Conservation (phyloP, 192 early-diverging fungal species). For the Coemansia sp. region DNA sequence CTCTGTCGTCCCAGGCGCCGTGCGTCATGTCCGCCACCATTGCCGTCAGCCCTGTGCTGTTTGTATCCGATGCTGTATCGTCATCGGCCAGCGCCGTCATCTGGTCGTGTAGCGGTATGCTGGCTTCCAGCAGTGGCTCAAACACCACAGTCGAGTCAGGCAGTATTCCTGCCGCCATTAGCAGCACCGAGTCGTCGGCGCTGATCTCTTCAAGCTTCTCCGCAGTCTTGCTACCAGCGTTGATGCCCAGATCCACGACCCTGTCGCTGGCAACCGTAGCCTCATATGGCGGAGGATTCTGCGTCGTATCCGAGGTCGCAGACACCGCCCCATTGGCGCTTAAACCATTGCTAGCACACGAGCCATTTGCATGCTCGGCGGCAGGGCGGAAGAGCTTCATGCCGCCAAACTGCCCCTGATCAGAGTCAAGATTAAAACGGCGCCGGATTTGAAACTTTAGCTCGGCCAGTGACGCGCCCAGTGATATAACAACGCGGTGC, state of each 20-base stretch:
- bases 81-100: neutral
- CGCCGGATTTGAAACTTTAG: constrained; percentile 18
- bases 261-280: neutral
- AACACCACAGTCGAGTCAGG: constrained; percentile 18
- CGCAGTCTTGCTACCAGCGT: neutral
- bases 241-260: neutral
- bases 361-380: neutral
- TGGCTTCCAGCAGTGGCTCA: neutral
- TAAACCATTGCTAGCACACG: too few relatives aligned
- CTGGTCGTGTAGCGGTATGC: neutral
- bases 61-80: neutral
- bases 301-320: neutral
- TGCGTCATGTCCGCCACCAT: neutral
- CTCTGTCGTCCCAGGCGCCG: neutral
- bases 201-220: constrained; percentile 2
- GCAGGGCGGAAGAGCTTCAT: constrained; percentile 9
- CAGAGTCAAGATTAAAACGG: constrained; percentile 1
- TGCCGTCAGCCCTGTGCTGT: neutral
- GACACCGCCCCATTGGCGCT: neutral
- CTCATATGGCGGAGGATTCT: neutral
- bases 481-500: constrained; percentile 20
- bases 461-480: constrained; percentile 23
- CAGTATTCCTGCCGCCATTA: constrained; percentile 16
- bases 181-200: neutral
- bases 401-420: neutral